These are phyloP conservation scores for Gastrodia elata DNA, from an alignment of 106 monocot genomes.

Conservation along the genomic window DNA sequence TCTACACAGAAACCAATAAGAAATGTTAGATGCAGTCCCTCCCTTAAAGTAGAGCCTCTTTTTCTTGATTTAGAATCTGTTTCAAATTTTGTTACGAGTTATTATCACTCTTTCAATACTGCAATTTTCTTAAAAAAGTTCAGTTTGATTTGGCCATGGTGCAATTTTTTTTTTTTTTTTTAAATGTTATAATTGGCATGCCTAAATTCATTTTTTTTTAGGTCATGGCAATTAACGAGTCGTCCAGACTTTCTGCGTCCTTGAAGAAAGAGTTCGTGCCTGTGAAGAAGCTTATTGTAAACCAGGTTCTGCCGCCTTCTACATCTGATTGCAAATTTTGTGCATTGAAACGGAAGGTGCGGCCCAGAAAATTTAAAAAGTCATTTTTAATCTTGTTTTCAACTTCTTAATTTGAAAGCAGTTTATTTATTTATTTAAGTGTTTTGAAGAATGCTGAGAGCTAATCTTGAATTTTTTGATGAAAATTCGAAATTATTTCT, in stretches of 20 bases:
- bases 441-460: no score
- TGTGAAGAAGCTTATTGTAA: constrained; percentile 80
- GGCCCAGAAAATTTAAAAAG: background rate
- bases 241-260: constrained; percentile 78
- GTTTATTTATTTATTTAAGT: no score
- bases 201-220: constrained; percentile 12
- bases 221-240: constrained; percentile 94
- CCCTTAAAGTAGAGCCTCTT: background rate
- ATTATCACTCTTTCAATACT: background rate
- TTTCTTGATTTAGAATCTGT: background rate
- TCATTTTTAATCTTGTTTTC: background rate
- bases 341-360: constrained; percentile 87
- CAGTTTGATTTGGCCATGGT: background rate
- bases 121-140: background rate
- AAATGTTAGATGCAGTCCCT: background rate
- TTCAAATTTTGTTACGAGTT: background rate
- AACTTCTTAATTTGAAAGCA: no score
- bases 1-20: background rate
- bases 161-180: background rate
- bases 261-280: constrained; percentile 90
- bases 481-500: no score
- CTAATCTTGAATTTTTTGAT: no score
- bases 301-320: constrained; percentile 89
- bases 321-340: constrained; percentile 97
- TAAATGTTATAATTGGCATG: background rate